Conservation (phyloP, 2,329 filamentous ascomycete genomes). For the Ceratocystis eucalypticola region DNA sequence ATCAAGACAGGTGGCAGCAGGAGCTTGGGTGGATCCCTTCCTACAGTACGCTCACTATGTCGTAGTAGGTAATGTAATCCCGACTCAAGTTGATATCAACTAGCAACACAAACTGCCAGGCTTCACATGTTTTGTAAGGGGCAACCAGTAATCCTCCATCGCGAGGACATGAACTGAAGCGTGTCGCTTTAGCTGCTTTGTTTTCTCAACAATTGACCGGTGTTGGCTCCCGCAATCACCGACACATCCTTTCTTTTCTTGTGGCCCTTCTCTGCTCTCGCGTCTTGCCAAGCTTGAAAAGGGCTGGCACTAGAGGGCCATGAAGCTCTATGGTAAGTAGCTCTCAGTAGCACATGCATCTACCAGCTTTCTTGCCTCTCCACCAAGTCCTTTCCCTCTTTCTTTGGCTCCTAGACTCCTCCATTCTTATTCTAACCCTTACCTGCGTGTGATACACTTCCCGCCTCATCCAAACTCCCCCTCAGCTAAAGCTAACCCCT, state of each 20-base stretch:
- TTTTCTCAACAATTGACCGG: not conserved
- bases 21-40: not conserved
- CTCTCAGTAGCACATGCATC: no score
- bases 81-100: no score
- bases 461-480: constrained; percentile 7
- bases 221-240: not conserved
- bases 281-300: not conserved
- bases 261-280: not conserved
- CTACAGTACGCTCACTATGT: not conserved
- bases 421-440: not conserved
- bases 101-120: not conserved
- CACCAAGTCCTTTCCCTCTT: not conserved
- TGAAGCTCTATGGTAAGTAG: constrained; percentile 17
- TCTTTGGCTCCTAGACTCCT: not conserved
- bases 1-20: not conserved
- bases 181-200: not conserved
- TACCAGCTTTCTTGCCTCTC: no score
- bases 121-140: not conserved
- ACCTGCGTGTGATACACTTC: constrained; percentile 22
- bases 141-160: not conserved
- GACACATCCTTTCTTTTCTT: not conserved
- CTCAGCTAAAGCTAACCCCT: constrained; percentile 20
- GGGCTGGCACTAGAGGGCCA: not conserved
- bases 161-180: not conserved
- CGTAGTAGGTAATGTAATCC: no score